Base-by-base conservation (phyloP, 768 basidiomycete species). In the Serpula lacrymans region DNA sequence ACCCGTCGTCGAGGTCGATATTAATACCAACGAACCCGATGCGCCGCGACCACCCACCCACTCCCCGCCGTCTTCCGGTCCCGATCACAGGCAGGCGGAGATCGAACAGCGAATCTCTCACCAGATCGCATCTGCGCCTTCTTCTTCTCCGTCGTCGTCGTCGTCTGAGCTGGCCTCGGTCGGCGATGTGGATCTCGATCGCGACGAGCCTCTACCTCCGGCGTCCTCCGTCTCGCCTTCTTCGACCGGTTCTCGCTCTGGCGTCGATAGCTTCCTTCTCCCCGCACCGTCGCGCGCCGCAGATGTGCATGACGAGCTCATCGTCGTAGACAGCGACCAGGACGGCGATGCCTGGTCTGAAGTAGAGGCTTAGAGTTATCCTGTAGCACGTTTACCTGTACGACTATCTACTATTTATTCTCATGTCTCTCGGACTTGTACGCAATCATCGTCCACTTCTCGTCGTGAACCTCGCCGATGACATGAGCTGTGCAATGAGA, bases 271-370 rank as follows among this genome's bases (percentile, higher is more conserved):
- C 0, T 62, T 60, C 41, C 53, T 65, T 12, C 45, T 63, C 34
- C 43, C 54, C 25, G 46, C 57, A 25, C 37, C 47, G 16, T 20
- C 42, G 16, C 12, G 24, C 20, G 32, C 25, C 4, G 36, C 34
- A 3, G 48, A 50, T 12, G 55, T 51, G 12, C 42, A 30, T 14
- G 52, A 46, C 20, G 37, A 34, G 11, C 36, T 42, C 28, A 47
- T 52, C 29, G 59, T 59, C 18, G 41, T 28, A n/a, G 44, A 45
- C 20, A 21, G 8, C 27, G 45, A 42, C 34, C 34, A 36, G 26
- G 22, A 18, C 12, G 37, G n/a, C 5, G 46, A 42, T 33, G 22
- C 24, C 12, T 72, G 71, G 70, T 66, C 63, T 3, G 68, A 71
- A 34, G 55, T 72, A 24, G 69, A 70, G 13, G 69, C 36, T 34